Base-by-base conservation (phyloP, 805 yeast species). In the Ogataea zsoltii region DNA sequence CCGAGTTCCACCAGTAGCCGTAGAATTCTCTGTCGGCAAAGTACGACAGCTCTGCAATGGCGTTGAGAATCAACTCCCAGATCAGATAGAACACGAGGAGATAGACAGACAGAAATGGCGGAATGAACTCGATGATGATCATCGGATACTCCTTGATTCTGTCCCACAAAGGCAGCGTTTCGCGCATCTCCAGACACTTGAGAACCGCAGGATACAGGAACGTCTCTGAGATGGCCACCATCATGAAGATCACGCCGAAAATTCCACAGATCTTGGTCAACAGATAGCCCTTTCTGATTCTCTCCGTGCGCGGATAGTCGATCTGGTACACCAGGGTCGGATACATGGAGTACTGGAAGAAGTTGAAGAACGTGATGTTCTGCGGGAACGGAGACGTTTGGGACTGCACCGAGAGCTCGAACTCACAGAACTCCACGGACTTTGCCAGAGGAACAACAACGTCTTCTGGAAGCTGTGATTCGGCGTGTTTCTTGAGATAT, bases 1-100 rank as follows among this genome's bases (percentile, higher is more conserved):
- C 80, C 50, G 95, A 87, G 56, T 91, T 88, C 99, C 99, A 94
- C 99, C 99, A 95, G 35, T 89, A 87, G 3, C 96, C 92, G 61
- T 95, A 94, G 65, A 94, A 94, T 54, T 86, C 86, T 41, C 99
- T 79, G 63, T 94, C 97, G 4, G 88, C 97, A 67, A 83, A 95
- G 42, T 75, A 61, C 13, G 96, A 83, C 31, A 92, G 70, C 63
- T 94, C 99, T 0, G 96, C 98, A 56, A 95, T 77, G 18, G 86
- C 85, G 60, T 91, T 92, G 56, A 91, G 71, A 41, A 92, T 92
- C 5, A 92, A 84, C 58, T 94, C 98, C 99, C 99, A 95, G 50
- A 95, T 94, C 50, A 94, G 70, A 62, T 87, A 91, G 67, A 91
- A 94, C 0, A 80, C 83, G 46, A 94, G 68, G 42, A 94, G 57